Base-by-base conservation (phyloP, 129 eudicot species). In the Tagetes patula region DNA sequence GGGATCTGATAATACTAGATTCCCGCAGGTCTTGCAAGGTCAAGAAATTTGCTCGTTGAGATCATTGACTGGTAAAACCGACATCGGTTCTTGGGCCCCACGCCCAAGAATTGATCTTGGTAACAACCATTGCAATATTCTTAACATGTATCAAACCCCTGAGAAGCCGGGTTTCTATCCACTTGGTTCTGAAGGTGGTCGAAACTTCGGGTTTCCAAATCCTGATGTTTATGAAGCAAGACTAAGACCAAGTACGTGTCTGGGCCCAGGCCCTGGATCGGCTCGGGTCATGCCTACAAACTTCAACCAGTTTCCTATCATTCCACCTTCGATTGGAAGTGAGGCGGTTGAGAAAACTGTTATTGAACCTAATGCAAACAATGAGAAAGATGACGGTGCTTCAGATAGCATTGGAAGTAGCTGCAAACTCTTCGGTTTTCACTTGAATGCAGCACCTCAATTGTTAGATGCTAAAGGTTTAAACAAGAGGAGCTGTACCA, bases 11-110 rank as follows among this genome's bases (percentile, higher is more conserved):
- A 84, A 71, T 72, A 45, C 77, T 56, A 71, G 86, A 81, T 84
- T 89, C 81, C 95, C 98, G 72, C 90, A 81, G 98, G 98, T 89
- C 98, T 92, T 92, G 98, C 98, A 92, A 92, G 98, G 98, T 92
- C 98, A 92, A 92, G 98, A 92, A 92, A 89, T 92, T 77, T 92
- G 91, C 86, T 82, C 98, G 2, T 70, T 92, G 85, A 89, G 86
- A 77, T 82, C 89, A 43, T 65, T 80, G 53, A 78, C 85, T 6
- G 82, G 84, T 67, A 91, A 84, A 82, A 40, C 77, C 55, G 79
- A 79, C 70, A 64, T 68, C 14, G 76, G 85, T 52, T 61, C 86
- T 60, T 88, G 85, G 87, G 78, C 72, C 12, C 68, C 68, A 27
- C 27, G 27, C 27, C 69, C 82, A 50, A 86, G 81, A 71, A 80